Evolutionary conservation across 2,329 filamentous ascomycete genomes (phyloP), one percentile per base, ranked within the genome.

Genomic region (Verticillium nubilum): DNA sequence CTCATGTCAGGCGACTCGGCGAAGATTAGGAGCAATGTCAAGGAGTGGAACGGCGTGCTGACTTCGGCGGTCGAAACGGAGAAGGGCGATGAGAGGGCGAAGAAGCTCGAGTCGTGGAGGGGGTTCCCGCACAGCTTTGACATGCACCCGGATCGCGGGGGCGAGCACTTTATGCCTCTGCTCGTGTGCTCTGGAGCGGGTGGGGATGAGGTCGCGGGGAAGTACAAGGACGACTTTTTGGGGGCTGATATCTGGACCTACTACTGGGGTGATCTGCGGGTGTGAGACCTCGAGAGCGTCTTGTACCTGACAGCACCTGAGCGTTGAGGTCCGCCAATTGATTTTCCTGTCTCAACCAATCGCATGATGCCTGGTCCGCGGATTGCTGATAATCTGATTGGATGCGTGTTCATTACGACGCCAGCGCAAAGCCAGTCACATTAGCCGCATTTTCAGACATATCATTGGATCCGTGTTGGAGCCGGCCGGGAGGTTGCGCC

Each of bases 161-260:
- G 80, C 0, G 84, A 86, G 70, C 84, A 86, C 63, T 85, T 86
- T 58, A 70, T 86, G 76, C 84, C 84, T 60, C 67, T 86, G 70
- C 67, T 85, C 53, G 84, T 86, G 31, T 82, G 80, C 64, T 80
- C 81, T 3, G 82, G 80, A 0, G 78, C 78, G 0, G 82, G 79
- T 0, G 76, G 69, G 13, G 78, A 78, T 23, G 80, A 77, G 55
- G 69, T 69, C 67, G 77, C 72, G 19, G 72, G 69, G 63, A 69
- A 62, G 15, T 85, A 83, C 63, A 70, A 68, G n/a, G 83, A 86
- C 67, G 69, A 77, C 5, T 83, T 76, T 62, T 27, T 71, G 56
- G 81, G 80, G 2, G 59, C 82, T 35, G 74, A 81, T 54, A 83
- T 84, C 56, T 78, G 73, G 62, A 84, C 82, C 26, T 86, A 81